phyloP scores from a whole-genome alignment of 2,329 filamentous ascomycete species.

The Cytospora leucostoma region DNA sequence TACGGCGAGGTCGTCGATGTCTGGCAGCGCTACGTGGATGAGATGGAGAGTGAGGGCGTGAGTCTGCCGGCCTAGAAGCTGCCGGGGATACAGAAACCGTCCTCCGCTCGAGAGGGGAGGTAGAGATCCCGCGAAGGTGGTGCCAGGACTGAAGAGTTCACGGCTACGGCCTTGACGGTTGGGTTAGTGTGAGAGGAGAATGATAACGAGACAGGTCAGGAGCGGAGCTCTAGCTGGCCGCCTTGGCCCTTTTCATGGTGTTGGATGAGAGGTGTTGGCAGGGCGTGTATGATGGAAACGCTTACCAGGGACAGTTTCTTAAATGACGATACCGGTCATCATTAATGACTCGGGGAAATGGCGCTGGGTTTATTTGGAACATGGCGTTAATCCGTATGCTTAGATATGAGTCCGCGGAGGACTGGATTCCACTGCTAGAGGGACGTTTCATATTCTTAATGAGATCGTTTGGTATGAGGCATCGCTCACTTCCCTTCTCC shows the following conservation, averaged over 20 bases:
- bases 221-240: not conserved
- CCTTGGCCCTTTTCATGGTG: not conserved
- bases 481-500: not conserved
- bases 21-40: slow-evolving; percentile 87
- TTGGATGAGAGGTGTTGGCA: slow-evolving; percentile 1
- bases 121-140: not conserved
- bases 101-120: not conserved
- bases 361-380: slow-evolving; percentile 3
- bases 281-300: not conserved
- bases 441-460: not conserved
- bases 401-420: not conserved
- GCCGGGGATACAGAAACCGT: slow-evolving; percentile 1
- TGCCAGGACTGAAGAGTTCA: not conserved
- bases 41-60: slow-evolving; percentile 73
- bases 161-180: not conserved
- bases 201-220: not conserved
- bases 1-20: slow-evolving; percentile 77
- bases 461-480: not conserved
- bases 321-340: not conserved
- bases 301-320: not conserved
- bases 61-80: slow-evolving; percentile 23
- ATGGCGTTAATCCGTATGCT: slow-evolving; percentile 9
- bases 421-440: not conserved
- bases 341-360: not conserved
- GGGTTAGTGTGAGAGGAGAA: slow-evolving; percentile 3